These are phyloP conservation scores for Trichosanthes cucumerina DNA, from an alignment of 306 rosid genomes.

Conservation along the genomic window DNA sequence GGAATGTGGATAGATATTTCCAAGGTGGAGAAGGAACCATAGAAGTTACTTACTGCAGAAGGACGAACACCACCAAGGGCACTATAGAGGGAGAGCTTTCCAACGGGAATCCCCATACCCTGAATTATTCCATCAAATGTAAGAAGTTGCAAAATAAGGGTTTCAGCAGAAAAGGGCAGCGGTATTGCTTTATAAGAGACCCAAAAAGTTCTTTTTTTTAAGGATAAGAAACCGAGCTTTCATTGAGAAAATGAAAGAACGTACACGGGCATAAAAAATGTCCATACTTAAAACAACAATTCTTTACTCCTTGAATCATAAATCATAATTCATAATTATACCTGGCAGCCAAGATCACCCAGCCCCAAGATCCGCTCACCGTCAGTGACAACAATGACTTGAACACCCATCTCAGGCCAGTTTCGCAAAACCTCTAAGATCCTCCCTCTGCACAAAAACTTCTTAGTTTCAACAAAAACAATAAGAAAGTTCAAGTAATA, in stretches of 20 bases:
- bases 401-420: slow-evolving; percentile 93
- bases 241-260: not conserved
- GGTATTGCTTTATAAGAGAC: not conserved
- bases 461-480: not conserved
- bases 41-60: slow-evolving; percentile 57
- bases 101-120: slow-evolving; percentile 99
- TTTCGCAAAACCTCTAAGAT: slow-evolving; percentile 82
- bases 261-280: too few species aligned
- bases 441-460: slow-evolving; percentile 47
- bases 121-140: slow-evolving; percentile 16
- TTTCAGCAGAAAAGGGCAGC: not conserved
- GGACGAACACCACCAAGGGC: slow-evolving; percentile 99
- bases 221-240: too few species aligned
- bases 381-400: slow-evolving; percentile 95
- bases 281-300: not conserved
- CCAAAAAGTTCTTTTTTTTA: not conserved
- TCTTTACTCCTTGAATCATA: not conserved
- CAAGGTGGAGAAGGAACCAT: not conserved
- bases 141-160: not conserved
- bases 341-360: slow-evolving; percentile 98
- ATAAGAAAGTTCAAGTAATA: not conserved
- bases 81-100: slow-evolving; percentile 76
- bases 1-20: not conserved
- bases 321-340: slow-evolving; percentile 15
- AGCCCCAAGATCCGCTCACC: slow-evolving; percentile 93